phyloP scores from a whole-genome alignment of 176 grass and related monocot species.

The Elymus sibiricus region DNA sequence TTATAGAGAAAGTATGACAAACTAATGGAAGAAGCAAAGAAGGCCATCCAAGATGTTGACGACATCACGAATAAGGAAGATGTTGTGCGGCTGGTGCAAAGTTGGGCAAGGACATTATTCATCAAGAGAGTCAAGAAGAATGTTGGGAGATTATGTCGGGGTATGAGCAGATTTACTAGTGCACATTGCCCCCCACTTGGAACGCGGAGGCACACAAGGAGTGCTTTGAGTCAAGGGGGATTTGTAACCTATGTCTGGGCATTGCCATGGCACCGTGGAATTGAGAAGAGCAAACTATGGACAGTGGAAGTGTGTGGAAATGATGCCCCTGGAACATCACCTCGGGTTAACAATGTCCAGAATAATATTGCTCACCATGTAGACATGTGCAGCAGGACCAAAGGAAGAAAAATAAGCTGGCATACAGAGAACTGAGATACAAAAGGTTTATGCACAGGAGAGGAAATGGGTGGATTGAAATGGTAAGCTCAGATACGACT shows the following conservation, averaged over 20 bases:
- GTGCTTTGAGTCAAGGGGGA: conserved; percentile 4
- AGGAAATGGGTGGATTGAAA: neutral
- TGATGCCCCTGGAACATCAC: neutral
- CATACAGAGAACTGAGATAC: neutral
- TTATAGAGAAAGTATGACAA: neutral
- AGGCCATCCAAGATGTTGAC: too few species aligned
- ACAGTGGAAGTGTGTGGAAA: neutral
- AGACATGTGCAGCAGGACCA: neutral
- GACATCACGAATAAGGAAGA: neutral
- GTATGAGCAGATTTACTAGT: conserved; percentile 32
- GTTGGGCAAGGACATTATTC: neutral
- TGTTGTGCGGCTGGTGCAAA: neutral
- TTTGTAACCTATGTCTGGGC: conserved; percentile 30
- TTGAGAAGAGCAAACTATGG: conserved; percentile 13
- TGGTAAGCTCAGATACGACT: neutral
- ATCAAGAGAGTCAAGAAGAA: neutral
- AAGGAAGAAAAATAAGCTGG: neutral
- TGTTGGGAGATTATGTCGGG: conserved; percentile 10
- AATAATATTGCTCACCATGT: neutral
- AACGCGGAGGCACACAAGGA: conserved; percentile 12
- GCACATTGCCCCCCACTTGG: conserved; percentile 22
- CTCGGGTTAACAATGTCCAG: neutral
- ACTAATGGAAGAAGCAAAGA: neutral
- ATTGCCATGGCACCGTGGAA: conserved; percentile 22
- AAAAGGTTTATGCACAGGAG: neutral